Evolutionary conservation across 1,284 basidiomycete genomes (phyloP).

Genomic region (Tilletia caries): DNA sequence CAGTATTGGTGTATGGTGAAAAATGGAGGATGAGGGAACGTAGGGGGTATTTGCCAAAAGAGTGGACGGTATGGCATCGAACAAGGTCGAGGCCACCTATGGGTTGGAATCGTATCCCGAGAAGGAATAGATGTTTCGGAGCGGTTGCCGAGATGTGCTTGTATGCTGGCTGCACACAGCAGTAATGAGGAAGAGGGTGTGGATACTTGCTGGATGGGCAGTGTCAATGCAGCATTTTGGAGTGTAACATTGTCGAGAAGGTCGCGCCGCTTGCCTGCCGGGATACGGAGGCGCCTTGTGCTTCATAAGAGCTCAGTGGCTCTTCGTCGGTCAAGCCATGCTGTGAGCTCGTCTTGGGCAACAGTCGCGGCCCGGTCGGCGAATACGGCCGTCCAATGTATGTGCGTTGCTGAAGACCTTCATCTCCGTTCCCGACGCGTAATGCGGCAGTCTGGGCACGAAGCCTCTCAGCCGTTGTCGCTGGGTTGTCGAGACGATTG

Average conservation of each 20-base stretch:
- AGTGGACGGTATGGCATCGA: no score
- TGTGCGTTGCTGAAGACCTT: background rate
- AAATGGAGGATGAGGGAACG: no score
- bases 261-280: slow-evolving; percentile 3
- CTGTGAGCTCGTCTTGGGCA: background rate
- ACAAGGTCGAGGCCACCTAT: no score
- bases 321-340: slow-evolving; percentile 6
- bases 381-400: slow-evolving; percentile 6
- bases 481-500: slow-evolving; percentile 3
- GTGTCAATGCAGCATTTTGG: slow-evolving; percentile 3
- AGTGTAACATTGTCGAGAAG: slow-evolving; percentile 4
- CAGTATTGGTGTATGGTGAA: no score
- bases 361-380: background rate
- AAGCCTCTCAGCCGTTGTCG: background rate
- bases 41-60: no score
- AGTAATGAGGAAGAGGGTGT: no score
- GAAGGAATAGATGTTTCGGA: no score
- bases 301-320: background rate
- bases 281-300: background rate
- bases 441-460: background rate
- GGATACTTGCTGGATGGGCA: no score
- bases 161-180: no score
- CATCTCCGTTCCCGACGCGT: background rate
- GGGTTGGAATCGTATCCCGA: no score
- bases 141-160: no score